Evolutionary conservation across 495 filamentous ascomycete species (phyloP).

Genomic region (Trichoderma asperelloides): DNA sequence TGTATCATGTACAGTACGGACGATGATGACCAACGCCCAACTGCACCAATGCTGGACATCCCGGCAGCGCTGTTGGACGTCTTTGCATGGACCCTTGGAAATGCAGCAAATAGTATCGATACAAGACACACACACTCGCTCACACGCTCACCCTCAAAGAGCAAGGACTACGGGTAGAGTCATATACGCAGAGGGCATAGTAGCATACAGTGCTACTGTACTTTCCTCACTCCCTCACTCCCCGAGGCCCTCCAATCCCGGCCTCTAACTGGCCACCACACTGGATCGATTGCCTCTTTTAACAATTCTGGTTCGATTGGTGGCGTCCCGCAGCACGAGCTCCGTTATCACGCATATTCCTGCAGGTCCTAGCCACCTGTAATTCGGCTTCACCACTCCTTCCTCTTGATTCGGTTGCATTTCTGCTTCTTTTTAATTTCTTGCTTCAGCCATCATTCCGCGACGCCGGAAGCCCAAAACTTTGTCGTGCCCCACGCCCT

Average conservation of each 20-base stretch:
- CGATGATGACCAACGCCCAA: slow-evolving; percentile 2
- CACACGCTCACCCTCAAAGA: background rate
- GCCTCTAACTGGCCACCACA: background rate
- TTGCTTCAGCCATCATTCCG: background rate
- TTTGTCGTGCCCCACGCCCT: background rate
- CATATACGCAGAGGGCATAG: background rate
- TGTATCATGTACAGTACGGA: background rate
- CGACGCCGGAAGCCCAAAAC: background rate
- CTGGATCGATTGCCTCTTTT: background rate
- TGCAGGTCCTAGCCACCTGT: background rate
- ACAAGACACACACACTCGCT: background rate
- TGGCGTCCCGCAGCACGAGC: background rate
- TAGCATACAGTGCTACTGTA: background rate
- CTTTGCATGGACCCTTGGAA: background rate
- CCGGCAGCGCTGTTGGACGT: background rate
- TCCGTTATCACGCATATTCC: background rate
- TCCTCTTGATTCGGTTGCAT: background rate
- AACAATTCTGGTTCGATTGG: background rate
- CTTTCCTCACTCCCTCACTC: background rate
- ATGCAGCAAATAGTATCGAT: background rate
- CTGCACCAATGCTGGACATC: background rate
- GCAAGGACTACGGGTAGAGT: background rate
- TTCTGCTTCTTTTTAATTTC: background rate
- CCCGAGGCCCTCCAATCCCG: background rate
- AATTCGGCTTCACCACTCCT: background rate